Base-by-base conservation (phyloP, 164 flowering plant genomes). In the Tinospora cordifolia region DNA sequence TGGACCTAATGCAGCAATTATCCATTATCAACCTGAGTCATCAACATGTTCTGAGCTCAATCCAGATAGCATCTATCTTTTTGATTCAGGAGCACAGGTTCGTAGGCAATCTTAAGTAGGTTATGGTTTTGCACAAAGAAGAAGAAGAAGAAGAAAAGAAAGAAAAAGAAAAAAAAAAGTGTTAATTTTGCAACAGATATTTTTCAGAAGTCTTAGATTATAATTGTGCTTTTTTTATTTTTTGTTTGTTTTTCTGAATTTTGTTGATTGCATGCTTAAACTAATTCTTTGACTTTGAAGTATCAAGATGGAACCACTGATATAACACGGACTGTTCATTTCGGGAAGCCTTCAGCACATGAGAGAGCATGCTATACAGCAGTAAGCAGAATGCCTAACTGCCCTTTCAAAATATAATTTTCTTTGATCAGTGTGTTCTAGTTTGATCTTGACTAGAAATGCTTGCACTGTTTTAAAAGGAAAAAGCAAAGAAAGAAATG, bases 81-180 rank as follows among this genome's bases (percentile, higher is more conserved):
- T 78, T 80, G 99, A 94, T 76, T 92, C 98, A 0, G 99, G 99
- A 76, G 99, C 96, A 44, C 99, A 94, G 97, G 98, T 94, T 70
- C 74, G 75, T 71, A 30, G 51, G 26, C 46, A 51, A 65, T 66
- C 68, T 60, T 65, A 27, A 47, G 68, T 69, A 36, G 24, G 41
- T 65, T 71, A 36, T 38, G 9, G 27, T 14, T 57, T 57, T 74
- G 62, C 17, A 6, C 27, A n/a, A n/a, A n/a, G n/a, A n/a, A n/a
- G n/a, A n/a, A n/a, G n/a, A n/a, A n/a, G n/a, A n/a, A n/a, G n/a
- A n/a, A n/a, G n/a, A n/a, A n/a, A n/a, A n/a, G n/a, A n/a, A n/a
- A n/a, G n/a, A n/a, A n/a, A n/a, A n/a, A n/a, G n/a, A n/a, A n/a
- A n/a, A n/a, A n/a, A n/a, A n/a, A 46, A 12, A 46, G 17, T 51